These are phyloP conservation scores for Leccinum disarticulatum DNA, from an alignment of 768 basidiomycete genomes.

Conservation along the genomic window DNA sequence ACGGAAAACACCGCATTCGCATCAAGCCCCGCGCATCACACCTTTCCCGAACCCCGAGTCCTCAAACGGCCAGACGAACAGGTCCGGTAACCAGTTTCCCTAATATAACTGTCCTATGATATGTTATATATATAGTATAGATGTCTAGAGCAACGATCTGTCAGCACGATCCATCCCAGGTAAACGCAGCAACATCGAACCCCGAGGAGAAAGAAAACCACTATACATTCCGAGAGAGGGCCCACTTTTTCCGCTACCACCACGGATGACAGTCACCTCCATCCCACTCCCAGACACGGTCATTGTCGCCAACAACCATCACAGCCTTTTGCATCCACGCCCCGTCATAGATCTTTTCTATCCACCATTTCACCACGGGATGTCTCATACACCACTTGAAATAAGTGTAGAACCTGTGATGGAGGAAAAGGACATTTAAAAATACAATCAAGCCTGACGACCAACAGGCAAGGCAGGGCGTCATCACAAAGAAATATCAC, in stretches of 20 bases:
- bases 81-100: neutral
- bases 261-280: slow-evolving; percentile 27
- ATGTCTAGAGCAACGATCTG: neutral
- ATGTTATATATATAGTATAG: neutral
- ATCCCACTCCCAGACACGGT: slow-evolving; percentile 20
- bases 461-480: neutral
- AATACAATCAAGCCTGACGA: neutral
- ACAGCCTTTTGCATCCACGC: slow-evolving; percentile 39
- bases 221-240: neutral
- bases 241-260: neutral
- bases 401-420: slow-evolving; percentile 30
- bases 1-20: neutral
- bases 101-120: neutral
- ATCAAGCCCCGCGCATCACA: neutral
- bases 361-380: slow-evolving; percentile 42
- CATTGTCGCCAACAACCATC: slow-evolving; percentile 37
- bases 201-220: neutral
- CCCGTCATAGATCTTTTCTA: slow-evolving; percentile 36
- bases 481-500: neutral
- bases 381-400: slow-evolving; percentile 40
- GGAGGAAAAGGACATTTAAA: slow-evolving; percentile 3
- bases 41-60: neutral
- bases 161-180: neutral
- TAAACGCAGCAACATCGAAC: neutral
- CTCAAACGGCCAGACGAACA: neutral